Evolutionary conservation across 164 flowering plant species (phyloP), one percentile per base, ranked within the genome.

Genomic region (Vitis cinerea): DNA sequence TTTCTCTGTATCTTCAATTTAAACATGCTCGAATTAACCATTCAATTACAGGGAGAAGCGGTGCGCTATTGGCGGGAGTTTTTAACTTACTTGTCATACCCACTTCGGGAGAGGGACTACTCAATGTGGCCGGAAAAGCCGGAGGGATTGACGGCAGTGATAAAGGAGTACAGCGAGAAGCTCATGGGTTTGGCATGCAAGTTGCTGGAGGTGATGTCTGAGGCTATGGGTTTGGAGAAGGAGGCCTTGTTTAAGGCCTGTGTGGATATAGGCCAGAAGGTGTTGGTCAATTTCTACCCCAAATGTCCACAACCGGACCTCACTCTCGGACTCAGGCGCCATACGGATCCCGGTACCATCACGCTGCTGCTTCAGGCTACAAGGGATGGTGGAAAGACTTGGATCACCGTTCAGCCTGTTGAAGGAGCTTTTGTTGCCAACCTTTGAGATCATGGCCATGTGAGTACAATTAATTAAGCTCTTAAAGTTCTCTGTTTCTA

Each of bases 71-170:
- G 95, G 93, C 77, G 97, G 0, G 95, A 90, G 69, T 86, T 92
- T 0, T 90, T 90, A 77, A 87, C 94, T 1, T 90, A 84, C 76
- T 92, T 92, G 77, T 86, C 97, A 19, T 92, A 92, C 84, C 97
- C 95, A 27, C 37, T 81, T 1, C 65, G 71, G 19, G 65, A 8
- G 75, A 59, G 97, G 50, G 97, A 90, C 83, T 92, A 92, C 78
- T 85, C 92, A 9, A 74, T 93, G 73, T 90, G 97, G 97, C 97
- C 95, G 8, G 86, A 88, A 83, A 86, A 86, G 84, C 95, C 95
- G 0, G 88, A 85, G 74, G 91, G 81, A n/a, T 90, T 95, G 97
- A 75, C 3, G 14, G 74, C 71, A 4, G 86, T 74, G 66, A 86
- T 90, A 4, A 69, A 81, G 80, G 56, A 69, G 27, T 92, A 90